These are phyloP conservation scores for Maudiozyma serrabonitensis DNA, from an alignment of 805 yeast genomes.

Conservation along the genomic window DNA sequence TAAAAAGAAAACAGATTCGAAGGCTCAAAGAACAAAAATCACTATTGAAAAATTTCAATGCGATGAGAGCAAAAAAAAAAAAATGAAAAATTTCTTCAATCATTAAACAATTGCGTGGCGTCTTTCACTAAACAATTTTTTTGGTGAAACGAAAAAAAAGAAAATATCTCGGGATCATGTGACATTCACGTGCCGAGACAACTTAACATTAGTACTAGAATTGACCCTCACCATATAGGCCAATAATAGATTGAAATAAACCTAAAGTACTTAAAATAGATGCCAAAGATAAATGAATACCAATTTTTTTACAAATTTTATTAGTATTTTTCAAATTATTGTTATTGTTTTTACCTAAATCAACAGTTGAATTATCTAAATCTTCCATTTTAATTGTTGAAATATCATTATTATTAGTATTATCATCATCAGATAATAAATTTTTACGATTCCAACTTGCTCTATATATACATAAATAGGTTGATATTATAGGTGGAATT, in stretches of 20 bases:
- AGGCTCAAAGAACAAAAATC: background rate
- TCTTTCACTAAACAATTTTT: too few relatives aligned
- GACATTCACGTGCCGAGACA: background rate
- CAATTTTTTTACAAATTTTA: slow-evolving; percentile 3
- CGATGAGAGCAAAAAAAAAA: background rate
- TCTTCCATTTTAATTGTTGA: slow-evolving; percentile 1
- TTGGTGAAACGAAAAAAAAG: too few relatives aligned
- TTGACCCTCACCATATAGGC: slow-evolving; percentile 29
- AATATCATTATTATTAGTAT: background rate
- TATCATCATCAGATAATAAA: background rate
- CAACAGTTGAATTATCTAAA: slow-evolving; percentile 21
- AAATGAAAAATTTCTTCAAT: background rate
- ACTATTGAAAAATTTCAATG: background rate
- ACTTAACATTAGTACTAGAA: slow-evolving; percentile 4
- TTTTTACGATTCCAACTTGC: background rate
- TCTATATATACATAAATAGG: slow-evolving; percentile 8
- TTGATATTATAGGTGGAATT: slow-evolving; percentile 14
- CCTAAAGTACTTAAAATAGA: slow-evolving; percentile 12
- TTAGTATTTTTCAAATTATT: background rate
- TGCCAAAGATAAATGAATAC: slow-evolving; percentile 12
- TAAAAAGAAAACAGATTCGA: too few relatives aligned
- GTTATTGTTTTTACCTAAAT: slow-evolving; percentile 5
- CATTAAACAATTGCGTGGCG: too few relatives aligned
- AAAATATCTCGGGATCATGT: too few relatives aligned
- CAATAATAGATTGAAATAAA: slow-evolving; percentile 24